A percentile compares a stretch with the other conserved stretches of the same genome.
These are phyloP conservation scores for Calonectria hongkongensis DNA, from an alignment of 2,329 filamentous ascomycete genomes.

Conservation along the genomic window DNA sequence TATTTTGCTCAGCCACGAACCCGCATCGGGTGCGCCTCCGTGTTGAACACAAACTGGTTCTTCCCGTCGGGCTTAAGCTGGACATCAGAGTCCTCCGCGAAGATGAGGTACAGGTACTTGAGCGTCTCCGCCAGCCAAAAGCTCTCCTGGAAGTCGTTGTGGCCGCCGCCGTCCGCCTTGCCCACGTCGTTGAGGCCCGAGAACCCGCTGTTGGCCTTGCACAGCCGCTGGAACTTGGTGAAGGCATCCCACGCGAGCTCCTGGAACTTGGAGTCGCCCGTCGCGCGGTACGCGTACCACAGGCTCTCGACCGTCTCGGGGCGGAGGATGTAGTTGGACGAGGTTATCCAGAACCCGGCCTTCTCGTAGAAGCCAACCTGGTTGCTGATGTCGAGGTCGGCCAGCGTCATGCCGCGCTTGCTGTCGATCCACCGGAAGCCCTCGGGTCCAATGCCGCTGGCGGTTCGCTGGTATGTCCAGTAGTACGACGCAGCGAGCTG, in stretches of 20 bases:
- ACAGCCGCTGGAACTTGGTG: constrained; percentile 78
- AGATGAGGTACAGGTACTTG: constrained; percentile 88
- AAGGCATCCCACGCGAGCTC: constrained; percentile 91
- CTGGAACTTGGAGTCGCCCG: constrained; percentile 84
- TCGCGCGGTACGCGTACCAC: constrained; percentile 91
- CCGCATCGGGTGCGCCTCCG: constrained; percentile 67
- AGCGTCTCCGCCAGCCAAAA: constrained; percentile 92
- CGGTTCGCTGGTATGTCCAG: constrained; percentile 81
- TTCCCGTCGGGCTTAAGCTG: constrained; percentile 67
- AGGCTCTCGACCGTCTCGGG: constrained; percentile 89
- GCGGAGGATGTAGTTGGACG: constrained; percentile 79
- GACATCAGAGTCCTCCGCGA: constrained; percentile 74
- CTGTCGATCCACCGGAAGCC: constrained; percentile 77
- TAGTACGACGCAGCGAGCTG: constrained; percentile 83
- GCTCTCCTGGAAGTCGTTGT: constrained; percentile 85
- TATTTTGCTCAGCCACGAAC: constrained; percentile 37
- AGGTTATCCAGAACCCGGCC: constrained; percentile 83
- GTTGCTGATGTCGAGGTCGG: constrained; percentile 60
- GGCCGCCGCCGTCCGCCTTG: constrained; percentile 68
- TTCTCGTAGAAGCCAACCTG: constrained; percentile 77
- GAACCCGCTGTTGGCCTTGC: constrained; percentile 80
- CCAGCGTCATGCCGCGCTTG: constrained; percentile 56
- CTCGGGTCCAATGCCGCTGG: constrained; percentile 87
- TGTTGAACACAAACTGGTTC: constrained; percentile 72
- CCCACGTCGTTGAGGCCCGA: constrained; percentile 81